Evolutionary conservation across 1,284 basidiomycete genomes (phyloP).

Genomic region (Schizophyllum commune): DNA sequence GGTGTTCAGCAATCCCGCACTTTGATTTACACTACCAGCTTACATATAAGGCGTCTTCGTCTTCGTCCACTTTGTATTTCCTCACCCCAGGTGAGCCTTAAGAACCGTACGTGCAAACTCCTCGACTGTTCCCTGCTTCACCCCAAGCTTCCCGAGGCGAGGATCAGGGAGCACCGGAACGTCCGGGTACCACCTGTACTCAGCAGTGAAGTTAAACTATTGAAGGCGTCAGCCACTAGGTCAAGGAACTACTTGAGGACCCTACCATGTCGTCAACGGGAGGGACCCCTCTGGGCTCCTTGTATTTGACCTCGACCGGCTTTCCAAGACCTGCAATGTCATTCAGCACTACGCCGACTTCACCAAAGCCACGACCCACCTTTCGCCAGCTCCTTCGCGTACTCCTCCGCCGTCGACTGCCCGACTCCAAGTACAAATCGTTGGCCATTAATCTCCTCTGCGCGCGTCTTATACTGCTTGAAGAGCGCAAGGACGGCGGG

Average conservation of each 20-base stretch:
- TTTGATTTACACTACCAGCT: not conserved
- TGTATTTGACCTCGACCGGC: slow-evolving; percentile 19
- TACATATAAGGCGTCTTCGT: not conserved
- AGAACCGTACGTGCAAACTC: slow-evolving; percentile 13
- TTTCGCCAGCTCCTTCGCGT: too few species aligned
- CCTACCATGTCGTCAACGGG: slow-evolving; percentile 23
- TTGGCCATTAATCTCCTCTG: too few species aligned
- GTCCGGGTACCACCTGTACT: slow-evolving; percentile 19
- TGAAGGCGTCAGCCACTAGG: not conserved
- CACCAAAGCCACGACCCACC: too few species aligned
- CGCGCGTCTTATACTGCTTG: slow-evolving; percentile 8
- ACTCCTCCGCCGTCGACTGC: too few species aligned
- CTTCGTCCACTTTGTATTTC: not conserved
- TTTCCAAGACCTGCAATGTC: slow-evolving; percentile 11
- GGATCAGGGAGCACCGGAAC: slow-evolving; percentile 17
- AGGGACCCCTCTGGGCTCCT: slow-evolving; percentile 12
- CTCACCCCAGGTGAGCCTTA: not conserved
- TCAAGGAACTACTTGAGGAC: not conserved
- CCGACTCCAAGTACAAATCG: too few species aligned
- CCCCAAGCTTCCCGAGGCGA: slow-evolving; percentile 20
- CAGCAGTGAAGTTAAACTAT: slow-evolving; percentile 18
- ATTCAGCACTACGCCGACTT: not conserved
- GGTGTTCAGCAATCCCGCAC: too few species aligned
- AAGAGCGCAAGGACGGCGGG: slow-evolving; percentile 19
- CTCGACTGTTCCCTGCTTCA: slow-evolving; percentile 19